Conservation (phyloP, 2,329 filamentous ascomycete species). For the Diplodia corticola region DNA sequence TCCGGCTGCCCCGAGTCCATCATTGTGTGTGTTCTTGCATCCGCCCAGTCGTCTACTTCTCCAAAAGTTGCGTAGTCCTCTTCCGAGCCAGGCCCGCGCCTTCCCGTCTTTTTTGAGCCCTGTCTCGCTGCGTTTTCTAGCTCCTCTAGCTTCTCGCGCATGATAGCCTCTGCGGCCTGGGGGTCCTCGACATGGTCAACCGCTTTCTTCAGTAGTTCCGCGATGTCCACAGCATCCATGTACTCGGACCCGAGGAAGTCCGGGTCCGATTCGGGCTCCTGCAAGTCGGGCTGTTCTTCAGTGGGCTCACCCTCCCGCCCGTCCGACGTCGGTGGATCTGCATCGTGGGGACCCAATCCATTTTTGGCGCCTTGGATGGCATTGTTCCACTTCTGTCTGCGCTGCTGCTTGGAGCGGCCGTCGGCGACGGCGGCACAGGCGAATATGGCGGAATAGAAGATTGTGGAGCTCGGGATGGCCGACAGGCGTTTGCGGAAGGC, state of each 20-base stretch:
- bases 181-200: not conserved
- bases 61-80: not conserved
- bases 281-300: too few relatives aligned
- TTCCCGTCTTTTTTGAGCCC: too few relatives aligned
- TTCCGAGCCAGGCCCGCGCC: too few relatives aligned
- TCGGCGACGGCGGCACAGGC: constrained; percentile 66
- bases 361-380: constrained; percentile 58
- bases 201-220: not conserved
- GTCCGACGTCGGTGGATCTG: not conserved
- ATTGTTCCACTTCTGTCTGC: constrained; percentile 61
- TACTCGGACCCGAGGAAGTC: not conserved
- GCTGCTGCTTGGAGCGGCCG: constrained; percentile 58
- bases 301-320: not conserved
- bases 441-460: constrained; percentile 68
- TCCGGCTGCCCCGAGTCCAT: not conserved
- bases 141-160: not conserved
- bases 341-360: constrained; percentile 40
- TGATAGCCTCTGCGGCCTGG: not conserved
- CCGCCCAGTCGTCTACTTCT: not conserved
- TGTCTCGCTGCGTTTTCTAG: not conserved
- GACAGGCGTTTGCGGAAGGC: constrained; percentile 53
- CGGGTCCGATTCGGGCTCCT: not conserved
- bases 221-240: not conserved
- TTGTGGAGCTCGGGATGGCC: constrained; percentile 60
- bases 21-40: constrained; percentile 2